Evolutionary conservation across 768 basidiomycete genomes (phyloP).

Genomic region (Stropharia rugosoannulata): DNA sequence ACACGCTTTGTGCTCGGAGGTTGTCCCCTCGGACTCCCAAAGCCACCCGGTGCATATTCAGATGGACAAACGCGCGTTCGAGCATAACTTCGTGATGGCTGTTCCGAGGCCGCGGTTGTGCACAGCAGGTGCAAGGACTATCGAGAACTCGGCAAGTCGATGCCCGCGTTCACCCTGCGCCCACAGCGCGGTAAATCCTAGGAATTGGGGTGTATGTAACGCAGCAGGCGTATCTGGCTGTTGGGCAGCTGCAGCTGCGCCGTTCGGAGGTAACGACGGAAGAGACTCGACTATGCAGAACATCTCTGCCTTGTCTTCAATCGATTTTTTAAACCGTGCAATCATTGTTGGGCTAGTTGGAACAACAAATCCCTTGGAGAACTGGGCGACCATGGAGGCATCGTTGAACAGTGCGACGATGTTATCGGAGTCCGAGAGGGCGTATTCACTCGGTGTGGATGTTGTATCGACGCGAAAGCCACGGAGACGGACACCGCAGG

Average conservation of each 20-base stretch:
- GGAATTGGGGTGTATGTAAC: background rate
- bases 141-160: slow-evolving; percentile 6
- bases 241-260: too few relatives aligned
- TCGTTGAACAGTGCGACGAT: slow-evolving; percentile 16
- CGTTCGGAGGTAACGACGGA: too few relatives aligned
- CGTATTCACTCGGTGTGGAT: background rate
- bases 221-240: too few relatives aligned
- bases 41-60: slow-evolving; percentile 16
- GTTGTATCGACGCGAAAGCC: background rate
- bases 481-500: slow-evolving; percentile 16
- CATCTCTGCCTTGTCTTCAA: slow-evolving; percentile 16
- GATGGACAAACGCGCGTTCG: slow-evolving; percentile 10
- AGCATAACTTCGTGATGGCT: slow-evolving; percentile 14
- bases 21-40: slow-evolving; percentile 15
- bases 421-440: slow-evolving; percentile 11
- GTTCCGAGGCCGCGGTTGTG: slow-evolving; percentile 11
- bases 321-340: slow-evolving; percentile 9
- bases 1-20: slow-evolving; percentile 8
- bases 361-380: slow-evolving; percentile 10
- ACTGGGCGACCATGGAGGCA: slow-evolving; percentile 8
- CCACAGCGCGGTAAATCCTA: slow-evolving; percentile 14
- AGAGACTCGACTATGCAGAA: slow-evolving; percentile 18
- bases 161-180: slow-evolving; percentile 6
- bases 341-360: slow-evolving; percentile 12
- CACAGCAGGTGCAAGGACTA: slow-evolving; percentile 9